Evolutionary conservation across 2,329 filamentous ascomycete genomes (phyloP), one percentile per base, ranked within the genome.

Genomic region (Aspergillus sp.): DNA sequence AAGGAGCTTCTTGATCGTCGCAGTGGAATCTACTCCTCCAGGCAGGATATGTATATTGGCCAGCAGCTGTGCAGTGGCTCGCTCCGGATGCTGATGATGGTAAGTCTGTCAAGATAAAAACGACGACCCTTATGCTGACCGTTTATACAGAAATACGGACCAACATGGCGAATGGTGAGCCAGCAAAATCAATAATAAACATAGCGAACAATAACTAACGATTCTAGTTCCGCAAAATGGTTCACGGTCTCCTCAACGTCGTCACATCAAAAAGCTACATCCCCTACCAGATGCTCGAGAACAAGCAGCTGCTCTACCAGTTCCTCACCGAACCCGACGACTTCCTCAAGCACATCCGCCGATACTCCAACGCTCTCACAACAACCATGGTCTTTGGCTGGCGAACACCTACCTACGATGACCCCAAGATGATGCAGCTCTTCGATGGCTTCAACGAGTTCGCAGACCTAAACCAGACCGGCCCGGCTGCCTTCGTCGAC

Each of bases 281-380:
- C 2, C 76, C 80, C 2, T 85, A 84, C 61, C 82, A 85, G 61
- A 76, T 80, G 48, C 73, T 85, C 3, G 83, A 86, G 65, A 82
- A 80, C 67, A 82, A 80, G 63, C 77, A 80, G 50, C 81, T 86
- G 81, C 19, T 73, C 59, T 59, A 72, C 45, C 78, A 80, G 6
- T 68, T 86, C 17, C 62, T 84, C 3, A 74, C 78, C 0, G 58
- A 68, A 6, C 81, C 81, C 0, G 62, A 76, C 1, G 57, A 73
- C 1, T 80, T 80, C 45, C 53, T 75, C 4, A 66, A 79, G 11
- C 77, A 82, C 50, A 73, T 83, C 17, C 71, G 78, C 11, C 73
- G 80, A 31, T 84, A 81, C 59, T 76, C 78, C 2, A 79, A 77
- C 48, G 79, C 80, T 1, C 62, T 83, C 8, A 79, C 78, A 0